Evolutionary conservation across 768 basidiomycete species (phyloP), one percentile per base, ranked within the genome.

Genomic region (Porphyrellus cyaneotinctus): DNA sequence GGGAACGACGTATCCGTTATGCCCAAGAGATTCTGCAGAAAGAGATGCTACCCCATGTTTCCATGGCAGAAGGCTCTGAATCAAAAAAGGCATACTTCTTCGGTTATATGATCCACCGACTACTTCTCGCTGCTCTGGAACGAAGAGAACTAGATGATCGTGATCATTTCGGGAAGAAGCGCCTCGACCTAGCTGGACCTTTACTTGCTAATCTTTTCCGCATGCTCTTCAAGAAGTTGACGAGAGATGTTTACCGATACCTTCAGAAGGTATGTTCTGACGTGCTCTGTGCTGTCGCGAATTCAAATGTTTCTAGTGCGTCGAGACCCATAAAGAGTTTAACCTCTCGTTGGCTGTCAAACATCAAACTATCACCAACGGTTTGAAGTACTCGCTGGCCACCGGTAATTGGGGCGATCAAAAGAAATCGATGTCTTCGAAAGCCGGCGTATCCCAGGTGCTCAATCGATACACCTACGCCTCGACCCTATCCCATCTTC

Each of bases 381-480:
- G 97, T 54, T 80, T 99, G 48, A 95, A 95, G 67, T 98, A 98
- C 69, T 98, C 97, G 17, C 79, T 99, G 30, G 94, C 95, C 28
- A 99, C 97, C 0, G 97, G 97, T 56, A 99, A 99, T 68, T 99
- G 97, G 97, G 95, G 95, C 24, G 95, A 97, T 69, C 94, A 97
- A 73, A 97, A 97, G 77, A 97, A 98, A 72, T 88, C 91, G 0
- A 97, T 97, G 91, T 86, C 91, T 37, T 88, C 94, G 11, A 97
- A 97, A 70, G 97, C 95, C 46, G 97, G 97, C 64, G 97, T 99
- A 15, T 98, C 97, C 3, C 97, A 99, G 69, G 97, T 99, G 57
- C 79, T 99, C 52, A 99, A 99, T 74, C 80, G 97, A 55, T 99
- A 99, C 70, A 99, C 97, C 5, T 99, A 95, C 64, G 97, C 97